These are phyloP conservation scores for Funneliformis caledonium DNA, from an alignment of 371 early-diverging fungal species.

Conservation along the genomic window DNA sequence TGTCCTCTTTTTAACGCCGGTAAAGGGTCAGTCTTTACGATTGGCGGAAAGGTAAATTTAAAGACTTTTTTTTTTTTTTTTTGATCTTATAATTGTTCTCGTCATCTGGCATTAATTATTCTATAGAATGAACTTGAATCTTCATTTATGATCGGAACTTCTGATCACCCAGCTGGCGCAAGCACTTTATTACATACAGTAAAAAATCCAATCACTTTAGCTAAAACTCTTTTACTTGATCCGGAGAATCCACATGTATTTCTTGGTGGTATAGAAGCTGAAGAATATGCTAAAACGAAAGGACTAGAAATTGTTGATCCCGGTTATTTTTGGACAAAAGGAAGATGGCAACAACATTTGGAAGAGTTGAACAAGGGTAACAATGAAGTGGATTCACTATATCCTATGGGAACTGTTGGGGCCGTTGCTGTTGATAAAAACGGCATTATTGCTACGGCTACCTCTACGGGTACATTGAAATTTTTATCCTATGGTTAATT, in stretches of 20 bases:
- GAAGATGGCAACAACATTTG: constrained; percentile 55
- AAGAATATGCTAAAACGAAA: constrained; percentile 46
- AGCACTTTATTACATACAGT: constrained; percentile 49
- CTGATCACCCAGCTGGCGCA: constrained; percentile 45
- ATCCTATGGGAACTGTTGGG: constrained; percentile 58
- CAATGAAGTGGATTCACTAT: constrained; percentile 12
- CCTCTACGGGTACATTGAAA: constrained; percentile 48
- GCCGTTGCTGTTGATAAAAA: constrained; percentile 53
- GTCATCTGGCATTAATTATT: not conserved
- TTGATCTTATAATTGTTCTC: not conserved
- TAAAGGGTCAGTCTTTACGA: constrained; percentile 56
- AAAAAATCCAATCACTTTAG: constrained; percentile 55
- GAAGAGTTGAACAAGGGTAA: constrained; percentile 42
- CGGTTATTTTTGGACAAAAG: constrained; percentile 53
- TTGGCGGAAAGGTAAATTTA: constrained; percentile 48
- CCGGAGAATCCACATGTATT: constrained; percentile 50
- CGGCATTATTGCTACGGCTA: constrained; percentile 56
- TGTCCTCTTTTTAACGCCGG: constrained; percentile 59
- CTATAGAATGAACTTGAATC: constrained; percentile 52
- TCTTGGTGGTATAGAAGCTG: constrained; percentile 53
- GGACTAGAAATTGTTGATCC: constrained; percentile 54
- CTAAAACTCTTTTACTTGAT: constrained; percentile 48
- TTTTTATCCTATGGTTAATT: not conserved
- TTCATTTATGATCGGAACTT: constrained; percentile 54
- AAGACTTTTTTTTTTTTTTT: not conserved